Base-by-base conservation (phyloP, 805 yeast species). In the Vanderwaltozyma yarrowii region DNA sequence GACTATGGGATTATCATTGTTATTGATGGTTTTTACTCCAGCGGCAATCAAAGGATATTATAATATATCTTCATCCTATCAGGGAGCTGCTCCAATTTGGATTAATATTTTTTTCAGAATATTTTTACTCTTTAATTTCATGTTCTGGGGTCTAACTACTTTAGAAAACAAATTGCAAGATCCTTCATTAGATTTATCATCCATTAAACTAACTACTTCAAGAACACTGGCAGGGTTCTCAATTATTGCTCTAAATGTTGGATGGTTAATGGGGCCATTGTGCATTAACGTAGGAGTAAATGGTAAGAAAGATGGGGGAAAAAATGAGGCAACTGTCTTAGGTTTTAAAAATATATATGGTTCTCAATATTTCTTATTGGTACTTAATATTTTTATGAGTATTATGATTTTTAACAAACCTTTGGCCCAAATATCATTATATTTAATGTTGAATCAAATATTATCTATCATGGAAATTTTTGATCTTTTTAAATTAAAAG, bases 271-370 rank as follows among this genome's bases (percentile, higher is more conserved):
- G 49, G 95, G 95, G 1, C 89, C 94, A 7, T 59, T 88, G 35
- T 86, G 95, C 59, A 77, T 88, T 37, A 74, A 75, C 49, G 62
- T 89, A 10, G 63, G 61, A 45, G 52, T 65, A 33, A 23, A 8
- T 9, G 58, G 58, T 36, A 58, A 62, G 38, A 56, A 61, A 2
- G 65, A 62, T 38, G 57, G 58, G 18, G 54, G 58, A 30, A 57
- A 67, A 3, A 53, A 51, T 32, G 69, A 69, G 24, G 80, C 82
- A 0, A 70, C 75, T 2, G 82, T 92, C 35, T 55, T 81, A 18
- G 98, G 98, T 0, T 83, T 79, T 52, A 76, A 78, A 15, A 92
- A 92, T 50, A 81, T 82, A 2, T 89, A 89, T 60, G 98, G 98
- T 0, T 79, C 95, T 0, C 77, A 85, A 32, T 85, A 79, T 52